phyloP scores from a whole-genome alignment of 768 basidiomycete genomes.

The Lactarius psammicola region DNA sequence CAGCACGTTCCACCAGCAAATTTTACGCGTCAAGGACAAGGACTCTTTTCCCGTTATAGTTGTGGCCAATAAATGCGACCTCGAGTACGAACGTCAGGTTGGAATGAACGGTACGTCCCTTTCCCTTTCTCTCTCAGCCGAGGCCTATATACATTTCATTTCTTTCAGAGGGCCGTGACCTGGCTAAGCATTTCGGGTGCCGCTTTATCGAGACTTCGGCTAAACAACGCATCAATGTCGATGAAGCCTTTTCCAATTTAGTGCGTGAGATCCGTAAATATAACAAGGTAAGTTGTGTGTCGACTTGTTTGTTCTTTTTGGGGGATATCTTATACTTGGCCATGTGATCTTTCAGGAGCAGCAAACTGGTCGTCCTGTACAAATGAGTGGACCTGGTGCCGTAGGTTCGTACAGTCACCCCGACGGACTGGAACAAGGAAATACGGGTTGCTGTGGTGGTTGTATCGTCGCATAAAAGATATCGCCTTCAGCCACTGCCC shows the following conservation, averaged over 20 bases:
- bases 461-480: conserved; percentile 55
- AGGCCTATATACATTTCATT: background rate
- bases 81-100: conserved; percentile 95
- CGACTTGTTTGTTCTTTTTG: background rate
- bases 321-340: background rate
- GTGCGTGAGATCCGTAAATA: conserved; percentile 92
- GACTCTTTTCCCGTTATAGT: conserved; percentile 94
- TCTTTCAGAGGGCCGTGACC: conserved; percentile 86
- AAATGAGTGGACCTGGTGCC: conserved; percentile 44
- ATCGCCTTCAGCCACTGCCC: conserved; percentile 7
- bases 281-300: conserved; percentile 65
- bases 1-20: conserved; percentile 93
- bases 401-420: conserved; percentile 49
- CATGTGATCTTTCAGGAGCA: conserved; percentile 52
- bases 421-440: conserved; percentile 52
- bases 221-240: conserved; percentile 94
- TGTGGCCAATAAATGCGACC: conserved; percentile 97
- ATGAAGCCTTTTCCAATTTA: conserved; percentile 91
- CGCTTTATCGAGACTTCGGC: conserved; percentile 96
- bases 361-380: conserved; percentile 69
- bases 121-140: background rate
- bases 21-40: conserved; percentile 94
- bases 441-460: conserved; percentile 62
- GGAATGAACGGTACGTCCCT: conserved; percentile 81
- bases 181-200: conserved; percentile 92